A percentile compares a stretch with the other conserved stretches of the same genome.
These are phyloP conservation scores for Ganoderma sinense DNA, from an alignment of 1,284 basidiomycete species.

Conservation along the genomic window DNA sequence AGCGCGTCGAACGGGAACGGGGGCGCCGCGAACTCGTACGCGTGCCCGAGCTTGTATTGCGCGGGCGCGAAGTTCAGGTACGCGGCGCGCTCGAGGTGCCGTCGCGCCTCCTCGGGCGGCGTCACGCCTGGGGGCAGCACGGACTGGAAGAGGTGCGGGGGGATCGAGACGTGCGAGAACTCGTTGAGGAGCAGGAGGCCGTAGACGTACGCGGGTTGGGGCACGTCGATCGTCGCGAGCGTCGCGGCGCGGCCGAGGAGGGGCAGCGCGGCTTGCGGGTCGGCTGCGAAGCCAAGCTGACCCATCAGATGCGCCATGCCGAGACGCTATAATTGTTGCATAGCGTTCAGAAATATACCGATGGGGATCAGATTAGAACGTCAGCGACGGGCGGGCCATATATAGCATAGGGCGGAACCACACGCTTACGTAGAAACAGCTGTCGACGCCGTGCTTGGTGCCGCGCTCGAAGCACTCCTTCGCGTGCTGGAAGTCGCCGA, in stretches of 20 bases:
- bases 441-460: constrained; percentile 33
- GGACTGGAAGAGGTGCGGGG: constrained; percentile 59
- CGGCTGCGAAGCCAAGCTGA: constrained; percentile 74
- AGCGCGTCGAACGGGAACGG: constrained; percentile 91
- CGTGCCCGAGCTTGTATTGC: constrained; percentile 93
- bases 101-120: constrained; percentile 55
- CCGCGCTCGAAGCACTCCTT: constrained; percentile 37
- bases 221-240: constrained; percentile 75
- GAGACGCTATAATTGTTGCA: constrained; percentile 66
- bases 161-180: constrained; percentile 68
- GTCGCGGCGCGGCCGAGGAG: constrained; percentile 83
- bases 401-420: neutral
- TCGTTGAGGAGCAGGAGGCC: constrained; percentile 87
- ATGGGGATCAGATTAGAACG: neutral
- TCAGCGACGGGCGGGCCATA: neutral
- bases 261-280: constrained; percentile 68
- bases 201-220: constrained; percentile 88
- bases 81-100: constrained; percentile 82
- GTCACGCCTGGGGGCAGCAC: constrained; percentile 53
- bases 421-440: constrained; percentile 34
- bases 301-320: constrained; percentile 93
- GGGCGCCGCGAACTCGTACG: constrained; percentile 90
- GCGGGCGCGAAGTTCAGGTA: constrained; percentile 89
- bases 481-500: constrained; percentile 63
- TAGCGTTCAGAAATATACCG: neutral